phyloP scores from a whole-genome alignment of 768 basidiomycete genomes.

The Wakefieldia striispora region DNA sequence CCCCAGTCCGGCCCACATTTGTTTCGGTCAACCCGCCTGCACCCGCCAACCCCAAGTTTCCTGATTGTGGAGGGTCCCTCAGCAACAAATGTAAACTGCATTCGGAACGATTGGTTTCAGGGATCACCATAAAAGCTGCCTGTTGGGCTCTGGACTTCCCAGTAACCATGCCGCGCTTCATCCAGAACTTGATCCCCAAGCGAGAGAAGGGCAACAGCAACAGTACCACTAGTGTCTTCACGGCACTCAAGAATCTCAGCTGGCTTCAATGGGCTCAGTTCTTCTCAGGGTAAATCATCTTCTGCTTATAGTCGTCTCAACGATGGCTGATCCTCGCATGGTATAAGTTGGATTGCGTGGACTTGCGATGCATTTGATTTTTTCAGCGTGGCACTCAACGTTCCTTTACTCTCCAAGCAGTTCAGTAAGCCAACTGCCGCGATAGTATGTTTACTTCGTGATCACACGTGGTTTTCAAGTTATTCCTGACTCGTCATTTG shows the following conservation, averaged over 20 bases:
- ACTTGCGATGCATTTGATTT: conserved; percentile 86
- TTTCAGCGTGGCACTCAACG: conserved; percentile 70
- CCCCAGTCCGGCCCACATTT: background rate
- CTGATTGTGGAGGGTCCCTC: background rate
- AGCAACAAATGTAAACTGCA: background rate
- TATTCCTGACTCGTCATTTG: background rate
- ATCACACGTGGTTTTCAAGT: background rate
- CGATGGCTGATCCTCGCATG: background rate
- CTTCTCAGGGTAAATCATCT: conserved; percentile 45
- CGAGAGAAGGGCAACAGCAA: conserved; percentile 40
- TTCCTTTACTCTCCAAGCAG: conserved; percentile 46
- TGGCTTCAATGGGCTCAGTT: conserved; percentile 59
- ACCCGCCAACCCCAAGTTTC: background rate
- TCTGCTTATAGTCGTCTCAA: background rate
- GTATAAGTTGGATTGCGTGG: conserved; percentile 78
- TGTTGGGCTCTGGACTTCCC: background rate
- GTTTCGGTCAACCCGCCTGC: background rate
- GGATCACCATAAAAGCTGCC: conserved; percentile 14
- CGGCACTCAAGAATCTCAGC: conserved; percentile 45
- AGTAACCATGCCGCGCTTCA: conserved; percentile 31
- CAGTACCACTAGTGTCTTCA: conserved; percentile 37
- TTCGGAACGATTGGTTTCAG: conserved; percentile 5
- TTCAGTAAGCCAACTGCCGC: conserved; percentile 45
- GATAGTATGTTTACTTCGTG: conserved; percentile 36
- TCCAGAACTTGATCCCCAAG: conserved; percentile 48